phyloP scores from a whole-genome alignment of 805 yeast species.

The Barnettozyma populi region DNA sequence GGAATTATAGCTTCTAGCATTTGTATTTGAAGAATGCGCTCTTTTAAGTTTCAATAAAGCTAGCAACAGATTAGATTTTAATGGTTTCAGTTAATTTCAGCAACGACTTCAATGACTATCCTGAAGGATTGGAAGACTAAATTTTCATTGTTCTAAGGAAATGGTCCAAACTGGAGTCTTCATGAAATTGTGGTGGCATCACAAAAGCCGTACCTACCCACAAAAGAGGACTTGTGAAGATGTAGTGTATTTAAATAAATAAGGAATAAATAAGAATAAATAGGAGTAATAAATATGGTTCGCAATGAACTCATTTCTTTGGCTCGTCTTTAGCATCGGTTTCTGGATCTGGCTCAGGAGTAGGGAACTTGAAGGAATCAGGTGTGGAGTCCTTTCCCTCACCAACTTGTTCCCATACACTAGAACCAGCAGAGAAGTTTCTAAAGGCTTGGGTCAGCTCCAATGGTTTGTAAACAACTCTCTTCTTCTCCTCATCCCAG shows the following conservation, averaged over 20 bases:
- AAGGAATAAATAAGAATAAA: conserved; percentile 18
- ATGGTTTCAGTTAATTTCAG: neutral
- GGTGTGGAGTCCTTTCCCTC: conserved; percentile 81
- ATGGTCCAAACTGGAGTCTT: neutral
- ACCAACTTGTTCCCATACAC: conserved; percentile 91
- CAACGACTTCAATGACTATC: neutral
- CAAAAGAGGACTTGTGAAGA: neutral
- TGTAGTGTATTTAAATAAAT: conserved; percentile 2
- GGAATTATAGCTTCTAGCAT: neutral
- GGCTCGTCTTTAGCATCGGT: conserved; percentile 30
- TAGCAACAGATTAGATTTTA: neutral
- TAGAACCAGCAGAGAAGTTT: conserved; percentile 81
- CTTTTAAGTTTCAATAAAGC: neutral
- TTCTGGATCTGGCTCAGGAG: conserved; percentile 73
- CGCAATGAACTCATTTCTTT: conserved; percentile 16
- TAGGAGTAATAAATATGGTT: conserved; percentile 15
- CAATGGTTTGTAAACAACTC: conserved; percentile 84
- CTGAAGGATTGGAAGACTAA: neutral
- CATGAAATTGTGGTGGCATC: neutral
- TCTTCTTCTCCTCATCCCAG: conserved; percentile 86
- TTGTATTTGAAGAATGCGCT: neutral
- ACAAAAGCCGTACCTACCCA: neutral
- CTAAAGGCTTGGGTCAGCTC: conserved; percentile 92
- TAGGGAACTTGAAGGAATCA: conserved; percentile 73
- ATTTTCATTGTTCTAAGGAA: neutral